Base-by-base conservation (phyloP, 2,329 filamentous ascomycete species). In the Trichoderma polysporum region DNA sequence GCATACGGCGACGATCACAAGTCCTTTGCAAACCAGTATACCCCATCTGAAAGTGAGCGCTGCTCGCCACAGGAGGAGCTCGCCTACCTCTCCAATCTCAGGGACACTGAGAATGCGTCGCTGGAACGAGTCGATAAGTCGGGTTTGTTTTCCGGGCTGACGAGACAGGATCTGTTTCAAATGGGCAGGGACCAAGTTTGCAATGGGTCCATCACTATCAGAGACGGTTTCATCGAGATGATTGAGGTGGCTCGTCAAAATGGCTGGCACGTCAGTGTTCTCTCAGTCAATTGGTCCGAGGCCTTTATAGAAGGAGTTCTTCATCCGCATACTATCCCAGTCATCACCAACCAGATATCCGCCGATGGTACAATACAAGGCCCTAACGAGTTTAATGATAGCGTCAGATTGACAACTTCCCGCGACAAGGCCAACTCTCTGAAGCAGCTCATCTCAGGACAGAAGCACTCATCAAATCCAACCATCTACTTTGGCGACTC, bases 401-500 rank as follows among this genome's bases (percentile, higher is more conserved):
- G 60, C 4, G 57, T 71, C 6, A 67, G 69, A 7, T 69, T 74
- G 68, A 76, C 74, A 25, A 83, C 82, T 39, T 81, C 80, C 2
- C 66, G 72, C 7, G 84, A 86, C 72, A 86, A 86, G 76, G 67
- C 62, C 39, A 63, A 33, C 17, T 66, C 56, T 10, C 71, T 80
- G 19, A 81, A 78, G 8, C 52, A 58, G 7, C 39, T 61, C 10
- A 31, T 52, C 29, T 45, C 37, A 1, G 29, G 10, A 13, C 27
- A 35, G 13, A 35, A n/a, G n/a, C 60, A 47, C 27, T n/a, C 52
- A 9, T 54, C 56, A 8, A 13, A 60, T 63, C 13, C 69, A 72
- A 4, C 69, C 17, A 25, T 52, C 39, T 88, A 88, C 75, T 82
- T 87, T 73, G 86, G 86, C 8, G 86, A 88, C 73, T 86, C 85